phyloP scores from a whole-genome alignment of 2,329 filamentous ascomycete species.

The Chaetomium sp. region DNA sequence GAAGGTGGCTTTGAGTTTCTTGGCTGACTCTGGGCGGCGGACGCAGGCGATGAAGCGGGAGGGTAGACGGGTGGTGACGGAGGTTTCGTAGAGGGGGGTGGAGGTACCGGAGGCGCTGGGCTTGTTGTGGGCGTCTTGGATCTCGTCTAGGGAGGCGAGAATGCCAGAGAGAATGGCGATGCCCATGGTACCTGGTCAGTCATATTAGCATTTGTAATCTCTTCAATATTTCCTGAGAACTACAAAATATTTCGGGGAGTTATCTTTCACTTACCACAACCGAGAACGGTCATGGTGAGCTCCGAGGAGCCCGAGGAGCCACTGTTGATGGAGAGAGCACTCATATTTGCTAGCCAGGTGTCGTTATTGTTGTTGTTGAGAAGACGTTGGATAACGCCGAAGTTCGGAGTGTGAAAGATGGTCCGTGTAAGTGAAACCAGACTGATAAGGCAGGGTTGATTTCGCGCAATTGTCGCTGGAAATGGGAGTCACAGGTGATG shows the following conservation, averaged over 20 bases:
- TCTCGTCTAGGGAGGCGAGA: conserved; percentile 54
- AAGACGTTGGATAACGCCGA: background rate
- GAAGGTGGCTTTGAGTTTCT: conserved; percentile 61
- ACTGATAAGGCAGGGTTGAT: background rate
- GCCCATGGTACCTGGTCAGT: conserved; percentile 65
- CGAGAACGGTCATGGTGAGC: conserved; percentile 72
- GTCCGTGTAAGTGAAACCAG: background rate
- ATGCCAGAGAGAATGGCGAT: conserved; percentile 79
- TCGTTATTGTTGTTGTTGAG: conserved; percentile 2
- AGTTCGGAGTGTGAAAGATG: background rate
- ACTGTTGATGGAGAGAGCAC: conserved; percentile 27
- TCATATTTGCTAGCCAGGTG: conserved; percentile 11
- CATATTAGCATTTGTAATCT: conserved; percentile 8
- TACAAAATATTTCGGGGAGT: too few species aligned
- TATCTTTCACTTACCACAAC: conserved; percentile 58
- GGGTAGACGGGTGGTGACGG: conserved; percentile 49
- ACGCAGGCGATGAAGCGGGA: conserved; percentile 77
- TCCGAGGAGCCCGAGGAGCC: conserved; percentile 35
- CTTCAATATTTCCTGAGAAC: background rate
- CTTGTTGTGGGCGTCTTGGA: conserved; percentile 34
- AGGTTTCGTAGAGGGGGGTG: conserved; percentile 42
- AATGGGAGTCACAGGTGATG: too few species aligned
- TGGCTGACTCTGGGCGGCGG: conserved; percentile 59
- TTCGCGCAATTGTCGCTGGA: too few species aligned
- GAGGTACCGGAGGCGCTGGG: conserved; percentile 39